Evolutionary conservation across 345 rosid genomes (phyloP).

Genomic region (Crucihimalaya himalaica): DNA sequence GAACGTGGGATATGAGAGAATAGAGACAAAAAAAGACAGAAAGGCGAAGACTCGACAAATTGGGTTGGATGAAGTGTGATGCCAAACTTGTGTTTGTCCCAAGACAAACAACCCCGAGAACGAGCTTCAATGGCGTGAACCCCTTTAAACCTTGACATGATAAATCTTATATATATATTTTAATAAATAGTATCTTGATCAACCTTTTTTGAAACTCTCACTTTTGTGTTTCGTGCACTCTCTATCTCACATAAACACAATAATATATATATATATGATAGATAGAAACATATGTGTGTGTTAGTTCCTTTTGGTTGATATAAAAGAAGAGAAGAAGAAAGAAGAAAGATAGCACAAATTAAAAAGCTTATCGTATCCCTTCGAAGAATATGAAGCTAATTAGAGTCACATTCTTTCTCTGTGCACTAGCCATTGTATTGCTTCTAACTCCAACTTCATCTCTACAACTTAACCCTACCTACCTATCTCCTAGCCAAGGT

Average conservation of each 20-base stretch:
- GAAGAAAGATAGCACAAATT: conserved; percentile 21
- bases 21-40: conserved; percentile 24
- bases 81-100: conserved; percentile 39
- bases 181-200: conserved; percentile 23
- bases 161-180: conserved; percentile 2
- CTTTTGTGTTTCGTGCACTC: conserved; percentile 62
- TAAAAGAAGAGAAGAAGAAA: conserved; percentile 29
- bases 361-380: conserved; percentile 5
- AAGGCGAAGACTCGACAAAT: conserved; percentile 31
- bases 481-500: conserved; percentile 36
- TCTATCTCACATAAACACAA: conserved; percentile 13
- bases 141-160: conserved; percentile 18
- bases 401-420: conserved; percentile 28
- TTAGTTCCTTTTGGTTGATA: conserved; percentile 29
- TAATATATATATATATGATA: conserved; percentile 7
- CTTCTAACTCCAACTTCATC: conserved; percentile 30
- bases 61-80: conserved; percentile 40
- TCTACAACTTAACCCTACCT: conserved; percentile 22
- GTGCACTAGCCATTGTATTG: conserved; percentile 13
- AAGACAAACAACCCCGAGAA: conserved; percentile 41
- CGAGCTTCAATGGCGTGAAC: conserved; percentile 45
- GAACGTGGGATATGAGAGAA: neutral
- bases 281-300: neutral
- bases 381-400: conserved; percentile 32
- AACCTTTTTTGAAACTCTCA: conserved; percentile 55